Conservation (phyloP, 345 rosid species). For the Clarkia xantiana region DNA sequence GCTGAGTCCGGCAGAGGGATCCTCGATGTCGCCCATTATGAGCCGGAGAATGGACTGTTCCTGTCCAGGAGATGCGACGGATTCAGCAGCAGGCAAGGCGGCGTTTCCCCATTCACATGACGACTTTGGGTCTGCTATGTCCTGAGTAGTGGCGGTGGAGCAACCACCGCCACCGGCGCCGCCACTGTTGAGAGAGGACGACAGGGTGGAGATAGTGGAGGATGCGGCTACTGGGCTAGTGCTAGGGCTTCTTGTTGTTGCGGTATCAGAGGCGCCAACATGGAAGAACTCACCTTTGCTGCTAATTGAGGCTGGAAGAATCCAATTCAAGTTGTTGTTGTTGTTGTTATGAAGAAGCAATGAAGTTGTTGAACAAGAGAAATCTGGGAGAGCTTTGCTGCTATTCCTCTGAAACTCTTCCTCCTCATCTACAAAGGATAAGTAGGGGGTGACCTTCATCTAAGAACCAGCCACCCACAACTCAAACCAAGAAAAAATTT, state of each 20-base stretch:
- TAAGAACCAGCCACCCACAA: constrained; percentile 8
- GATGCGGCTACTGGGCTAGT: constrained; percentile 37
- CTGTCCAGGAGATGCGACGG: constrained; percentile 8
- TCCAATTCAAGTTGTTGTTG: constrained; percentile 17
- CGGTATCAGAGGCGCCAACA: constrained; percentile 17
- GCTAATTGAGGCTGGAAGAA: constrained; percentile 8
- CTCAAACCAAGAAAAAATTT: background rate
- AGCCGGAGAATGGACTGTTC: constrained; percentile 6
- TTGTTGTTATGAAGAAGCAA: constrained; percentile 6
- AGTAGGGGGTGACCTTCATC: constrained; percentile 64
- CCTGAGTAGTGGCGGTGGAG: background rate
- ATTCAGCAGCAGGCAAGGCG: constrained; percentile 10
- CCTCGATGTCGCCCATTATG: constrained; percentile 11
- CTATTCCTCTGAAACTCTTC: constrained; percentile 69
- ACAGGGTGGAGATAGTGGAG: constrained; percentile 29
- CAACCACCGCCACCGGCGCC: constrained; percentile 1
- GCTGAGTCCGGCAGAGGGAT: constrained; percentile 10
- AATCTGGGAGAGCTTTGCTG: constrained; percentile 25
- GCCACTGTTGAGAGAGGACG: constrained; percentile 41
- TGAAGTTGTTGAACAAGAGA: constrained; percentile 30
- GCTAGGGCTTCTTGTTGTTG: constrained; percentile 57
- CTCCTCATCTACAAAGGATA: constrained; percentile 38
- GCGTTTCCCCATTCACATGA: constrained; percentile 13
- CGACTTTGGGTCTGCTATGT: background rate
- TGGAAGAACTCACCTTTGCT: constrained; percentile 22